Evolutionary conservation across 2,329 filamentous ascomycete genomes (phyloP), one percentile per base, ranked within the genome.

Genomic region (Cordyceps cateniannulata): DNA sequence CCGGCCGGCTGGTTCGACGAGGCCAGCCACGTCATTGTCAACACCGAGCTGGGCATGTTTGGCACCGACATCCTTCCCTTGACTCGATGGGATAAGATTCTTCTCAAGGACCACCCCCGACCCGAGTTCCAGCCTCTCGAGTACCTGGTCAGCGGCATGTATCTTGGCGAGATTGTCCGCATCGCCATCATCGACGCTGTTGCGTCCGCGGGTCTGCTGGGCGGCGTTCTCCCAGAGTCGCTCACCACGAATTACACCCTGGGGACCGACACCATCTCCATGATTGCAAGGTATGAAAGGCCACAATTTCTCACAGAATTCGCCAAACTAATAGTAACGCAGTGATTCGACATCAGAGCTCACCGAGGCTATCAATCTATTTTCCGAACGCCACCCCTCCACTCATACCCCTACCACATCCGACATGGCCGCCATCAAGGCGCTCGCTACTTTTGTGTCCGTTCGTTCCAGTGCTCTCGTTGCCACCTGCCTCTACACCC

Each of bases 41-140:
- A 88, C 69, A 87, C 85, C 1, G 85, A 88, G 70, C 71, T 88
- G 38, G 81, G 85, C 65, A 88, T 88, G 85, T 87, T 87, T 68
- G 85, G 85, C 16, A 74, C 78, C 55, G 80, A 75, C 61, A 78
- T 86, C 53, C 72, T 88, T 27, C 84, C 85, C 7, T 66, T 82
- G 59, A 88, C 85, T 3, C 78, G 77, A 64, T 89, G 85, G 85
- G 86, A 89, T 64, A 69, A 72, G 20, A 69, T 73, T 5, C 72
- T 89, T 16, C 80, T 81, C 50, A 75, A 75, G 2, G 75, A 71
- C 0, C 85, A 86, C 63, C 75, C 80, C 14, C 74, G 76, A 57
- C 85, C 85, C 0, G 79, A 82, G 25, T 86, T 86, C 63, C 85
- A 87, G 65, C 85, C 85, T 0, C 69, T 86, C 12, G 85, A 87